Evolutionary conservation across 1,284 basidiomycete genomes (phyloP), one percentile per base, ranked within the genome.

Genomic region (Rhodofomes roseus): DNA sequence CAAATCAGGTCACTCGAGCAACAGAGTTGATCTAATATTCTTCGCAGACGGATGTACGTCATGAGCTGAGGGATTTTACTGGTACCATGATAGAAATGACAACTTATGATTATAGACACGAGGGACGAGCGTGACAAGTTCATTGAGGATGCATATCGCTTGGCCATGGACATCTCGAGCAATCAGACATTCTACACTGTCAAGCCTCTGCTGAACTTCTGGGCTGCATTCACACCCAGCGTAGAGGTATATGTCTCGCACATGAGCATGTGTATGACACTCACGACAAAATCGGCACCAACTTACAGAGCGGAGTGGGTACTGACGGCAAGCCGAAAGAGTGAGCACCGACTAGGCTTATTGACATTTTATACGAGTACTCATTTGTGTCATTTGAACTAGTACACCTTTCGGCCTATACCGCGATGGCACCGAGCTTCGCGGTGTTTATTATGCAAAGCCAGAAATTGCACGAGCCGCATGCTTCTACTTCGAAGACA

Each of bases 21-120:
- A 93, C 65, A 80, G 90, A 14, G 82, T 93, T 14, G 85, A 93
- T 71, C 74, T 93, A 9, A 85, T 90, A 9, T 93, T 93, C 76
- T 93, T 94, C 71, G 79, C 85, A 0, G 92, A 95, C 65, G 92
- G 92, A 31, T 93, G 92, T 93, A 70, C 68, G 89, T 80, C 23
- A 12, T 50, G 25, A 39, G 20, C 52, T 46, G 39, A 46, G 1
- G 9, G 23, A 9, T 18, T 27, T 18, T 12, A 4, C 25, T 1
- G 12, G 18, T 25, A 9, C 25, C 31, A 34, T 34, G 31, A 34
- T 34, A n/a, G n/a, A n/a, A n/a, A n/a, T 48, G 14, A 48, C 14
- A 14, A 4, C 27, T 14, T 11, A 8, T 11, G 18, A 8, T 7
- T 23, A 18, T 63, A 93, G 92, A 94, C 69, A 78, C 84, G 1